Percentiles rank a stretch among this genome's conserved stretches.
Conservation (phyloP, 257 asterid species). For the Agastache rugosa region DNA sequence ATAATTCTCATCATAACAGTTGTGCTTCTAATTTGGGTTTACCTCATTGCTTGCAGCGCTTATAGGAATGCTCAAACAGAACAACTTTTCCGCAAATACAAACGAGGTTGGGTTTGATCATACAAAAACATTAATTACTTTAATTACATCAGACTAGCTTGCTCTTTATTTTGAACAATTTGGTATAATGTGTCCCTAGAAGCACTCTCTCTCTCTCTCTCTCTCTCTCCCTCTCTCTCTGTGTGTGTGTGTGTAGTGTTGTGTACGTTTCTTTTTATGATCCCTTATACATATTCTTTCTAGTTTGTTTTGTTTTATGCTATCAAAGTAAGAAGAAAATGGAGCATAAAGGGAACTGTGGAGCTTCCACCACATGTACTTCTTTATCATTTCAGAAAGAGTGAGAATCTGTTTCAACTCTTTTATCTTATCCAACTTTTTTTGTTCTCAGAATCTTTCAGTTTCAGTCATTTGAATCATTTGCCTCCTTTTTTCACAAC, state of each 20-base stretch:
- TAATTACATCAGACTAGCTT: neutral
- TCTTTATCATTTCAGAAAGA: slow-evolving; percentile 9
- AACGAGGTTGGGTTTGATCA: slow-evolving; percentile 59
- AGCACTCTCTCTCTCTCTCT: too few species aligned
- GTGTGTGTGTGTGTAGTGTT: too few species aligned
- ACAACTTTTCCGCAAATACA: slow-evolving; percentile 58
- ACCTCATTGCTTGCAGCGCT: slow-evolving; percentile 79
- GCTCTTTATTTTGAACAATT: neutral
- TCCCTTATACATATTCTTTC: slow-evolving; percentile 33
- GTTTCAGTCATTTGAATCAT: neutral
- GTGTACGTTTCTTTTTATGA: slow-evolving; percentile 26
- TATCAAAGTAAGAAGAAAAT: neutral
- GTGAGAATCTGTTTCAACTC: slow-evolving; percentile 32
- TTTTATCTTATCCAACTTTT: slow-evolving; percentile 16
- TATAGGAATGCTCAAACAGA: slow-evolving; percentile 80
- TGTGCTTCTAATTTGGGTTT: slow-evolving; percentile 68
- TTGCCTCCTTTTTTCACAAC: neutral
- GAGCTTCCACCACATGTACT: slow-evolving; percentile 22
- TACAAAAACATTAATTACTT: neutral
- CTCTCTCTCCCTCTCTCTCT: too few species aligned
- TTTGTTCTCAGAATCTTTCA: neutral
- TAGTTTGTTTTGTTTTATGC: slow-evolving; percentile 23
- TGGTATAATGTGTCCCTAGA: neutral
- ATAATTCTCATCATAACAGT: slow-evolving; percentile 67
- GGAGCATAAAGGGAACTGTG: slow-evolving; percentile 12